phyloP scores from a whole-genome alignment of 2,329 filamentous ascomycete species.

The Claviceps arundinis region DNA sequence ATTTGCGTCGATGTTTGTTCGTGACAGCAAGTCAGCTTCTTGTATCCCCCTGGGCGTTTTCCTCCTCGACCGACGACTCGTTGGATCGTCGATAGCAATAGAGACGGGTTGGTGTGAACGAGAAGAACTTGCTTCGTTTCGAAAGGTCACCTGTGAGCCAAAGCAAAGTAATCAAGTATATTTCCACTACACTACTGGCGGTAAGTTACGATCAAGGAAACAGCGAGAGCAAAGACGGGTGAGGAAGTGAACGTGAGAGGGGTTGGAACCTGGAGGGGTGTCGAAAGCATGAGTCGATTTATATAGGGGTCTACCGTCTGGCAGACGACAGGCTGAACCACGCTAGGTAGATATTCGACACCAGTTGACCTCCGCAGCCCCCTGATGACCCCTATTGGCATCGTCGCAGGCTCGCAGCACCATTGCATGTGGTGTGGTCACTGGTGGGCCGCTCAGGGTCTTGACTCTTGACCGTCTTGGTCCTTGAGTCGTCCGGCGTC shows the following conservation, averaged over 20 bases:
- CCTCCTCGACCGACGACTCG: constrained; percentile 1
- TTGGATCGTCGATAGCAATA: constrained; percentile 6
- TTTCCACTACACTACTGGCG: constrained; percentile 7
- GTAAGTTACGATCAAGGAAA: not conserved
- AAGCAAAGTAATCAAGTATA: constrained; percentile 1
- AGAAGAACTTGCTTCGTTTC: not conserved
- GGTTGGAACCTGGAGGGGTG: not conserved
- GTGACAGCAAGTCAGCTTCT: not conserved
- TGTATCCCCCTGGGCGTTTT: not conserved
- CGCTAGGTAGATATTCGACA: too few relatives aligned
- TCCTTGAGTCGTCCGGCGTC: too few relatives aligned
- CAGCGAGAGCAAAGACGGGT: not conserved
- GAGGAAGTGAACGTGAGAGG: not conserved
- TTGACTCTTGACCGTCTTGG: too few relatives aligned
- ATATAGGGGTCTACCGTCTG: not conserved
- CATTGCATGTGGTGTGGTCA: too few relatives aligned
- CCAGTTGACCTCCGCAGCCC: too few relatives aligned
- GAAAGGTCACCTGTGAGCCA: constrained; percentile 1
- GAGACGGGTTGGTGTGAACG: not conserved
- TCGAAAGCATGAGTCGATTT: not conserved
- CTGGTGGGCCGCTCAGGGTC: too few relatives aligned
- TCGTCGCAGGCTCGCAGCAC: too few relatives aligned
- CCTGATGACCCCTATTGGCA: too few relatives aligned
- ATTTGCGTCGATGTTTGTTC: not conserved
- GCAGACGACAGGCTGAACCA: too few relatives aligned